Percentiles rank a stretch among this genome's conserved stretches.
Conservation (phyloP, 164 flowering plant genomes). For the Taxillus chinensis region DNA sequence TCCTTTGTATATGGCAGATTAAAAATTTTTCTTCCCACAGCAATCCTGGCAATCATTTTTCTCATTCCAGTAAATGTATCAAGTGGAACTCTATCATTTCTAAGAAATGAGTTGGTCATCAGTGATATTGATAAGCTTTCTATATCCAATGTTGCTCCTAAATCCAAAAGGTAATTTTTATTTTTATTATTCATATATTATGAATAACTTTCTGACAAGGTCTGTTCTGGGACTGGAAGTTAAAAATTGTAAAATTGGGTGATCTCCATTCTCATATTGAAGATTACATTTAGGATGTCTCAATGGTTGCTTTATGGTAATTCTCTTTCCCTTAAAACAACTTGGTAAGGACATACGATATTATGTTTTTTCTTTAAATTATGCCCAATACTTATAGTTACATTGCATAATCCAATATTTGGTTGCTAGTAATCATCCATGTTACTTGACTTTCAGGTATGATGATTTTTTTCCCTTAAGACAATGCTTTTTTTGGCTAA, state of each 20-base stretch:
- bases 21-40: constrained; percentile 77
- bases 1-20: constrained; percentile 36
- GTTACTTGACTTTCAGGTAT: too few species aligned
- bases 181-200: neutral
- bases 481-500: neutral
- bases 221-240: neutral
- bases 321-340: too few species aligned
- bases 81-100: constrained; percentile 55
- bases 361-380: too few species aligned
- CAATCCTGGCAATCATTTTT: constrained; percentile 57
- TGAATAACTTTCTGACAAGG: neutral
- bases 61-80: constrained; percentile 85
- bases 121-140: constrained; percentile 93
- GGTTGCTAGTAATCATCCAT: too few species aligned
- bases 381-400: too few species aligned
- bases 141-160: constrained; percentile 76
- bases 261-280: too few species aligned
- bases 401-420: too few species aligned
- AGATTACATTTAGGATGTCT: too few species aligned
- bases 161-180: constrained; percentile 59
- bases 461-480: too few species aligned
- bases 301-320: too few species aligned
- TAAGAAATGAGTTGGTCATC: constrained; percentile 54
- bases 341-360: too few species aligned
- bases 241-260: too few species aligned